Percentiles rank a stretch among this genome's conserved stretches.
Conservation (phyloP, 2,329 filamentous ascomycete genomes). For the Sporothrix dimorphospora region DNA sequence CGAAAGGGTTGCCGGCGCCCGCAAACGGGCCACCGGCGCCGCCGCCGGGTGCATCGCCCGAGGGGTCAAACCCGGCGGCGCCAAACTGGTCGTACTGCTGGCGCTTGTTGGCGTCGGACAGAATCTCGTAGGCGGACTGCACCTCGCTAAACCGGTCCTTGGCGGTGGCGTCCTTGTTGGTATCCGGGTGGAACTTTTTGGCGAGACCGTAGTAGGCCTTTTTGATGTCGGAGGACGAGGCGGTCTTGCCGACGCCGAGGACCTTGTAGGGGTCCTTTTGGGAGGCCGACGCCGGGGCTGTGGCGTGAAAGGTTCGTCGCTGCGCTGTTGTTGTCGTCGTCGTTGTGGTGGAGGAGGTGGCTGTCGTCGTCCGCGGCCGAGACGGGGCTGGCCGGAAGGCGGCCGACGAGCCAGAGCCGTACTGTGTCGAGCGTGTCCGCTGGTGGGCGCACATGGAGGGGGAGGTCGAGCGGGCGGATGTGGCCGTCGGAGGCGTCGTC, state of each 20-base stretch:
- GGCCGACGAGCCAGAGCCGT: slow-evolving; percentile 12
- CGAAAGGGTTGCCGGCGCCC: slow-evolving; percentile 61
- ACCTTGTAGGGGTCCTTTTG: slow-evolving; percentile 81
- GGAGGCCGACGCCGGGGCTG: slow-evolving; percentile 52
- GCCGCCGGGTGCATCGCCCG: slow-evolving; percentile 63
- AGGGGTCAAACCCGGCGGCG: slow-evolving; percentile 82
- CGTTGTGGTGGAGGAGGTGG: not conserved
- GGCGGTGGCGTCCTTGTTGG: slow-evolving; percentile 90
- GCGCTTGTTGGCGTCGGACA: slow-evolving; percentile 91
- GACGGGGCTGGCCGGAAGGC: slow-evolving; percentile 8
- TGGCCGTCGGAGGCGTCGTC: not conserved
- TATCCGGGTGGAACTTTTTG: slow-evolving; percentile 97
- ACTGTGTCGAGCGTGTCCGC: not conserved
- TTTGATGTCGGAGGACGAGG: slow-evolving; percentile 88
- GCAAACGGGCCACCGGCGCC: slow-evolving; percentile 67
- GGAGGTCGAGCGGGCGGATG: not conserved
- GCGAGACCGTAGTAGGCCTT: slow-evolving; percentile 97
- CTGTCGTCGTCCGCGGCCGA: not conserved
- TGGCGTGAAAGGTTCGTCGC: slow-evolving; percentile 63
- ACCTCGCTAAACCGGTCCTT: slow-evolving; percentile 95
- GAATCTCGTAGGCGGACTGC: slow-evolving; percentile 89
- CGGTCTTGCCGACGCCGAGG: slow-evolving; percentile 80
- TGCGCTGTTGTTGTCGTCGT: not conserved
- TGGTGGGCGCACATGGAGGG: not conserved
- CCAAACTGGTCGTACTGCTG: slow-evolving; percentile 92